Conservation (phyloP, 2,329 filamentous ascomycete species). For the Fusarium chlamydosporum region DNA sequence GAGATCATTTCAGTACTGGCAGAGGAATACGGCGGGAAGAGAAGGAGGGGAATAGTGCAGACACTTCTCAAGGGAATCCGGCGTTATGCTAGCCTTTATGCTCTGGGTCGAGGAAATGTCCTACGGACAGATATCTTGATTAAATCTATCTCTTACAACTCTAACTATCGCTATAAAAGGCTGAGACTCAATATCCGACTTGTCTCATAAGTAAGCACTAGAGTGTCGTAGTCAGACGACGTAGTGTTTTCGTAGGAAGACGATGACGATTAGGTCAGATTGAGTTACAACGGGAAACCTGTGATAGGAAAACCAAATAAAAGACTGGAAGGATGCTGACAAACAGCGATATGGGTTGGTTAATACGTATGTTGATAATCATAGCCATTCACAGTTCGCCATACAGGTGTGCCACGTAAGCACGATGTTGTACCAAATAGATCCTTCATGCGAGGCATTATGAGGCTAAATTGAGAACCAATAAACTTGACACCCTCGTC, state of each 20-base stretch:
- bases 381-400: too few species aligned
- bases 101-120: background rate
- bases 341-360: background rate
- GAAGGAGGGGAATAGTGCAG: background rate
- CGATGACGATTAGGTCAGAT: background rate
- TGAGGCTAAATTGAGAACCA: background rate
- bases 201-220: background rate
- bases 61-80: background rate
- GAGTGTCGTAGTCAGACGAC: background rate
- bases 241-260: background rate
- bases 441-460: background rate
- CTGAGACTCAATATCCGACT: too few species aligned
- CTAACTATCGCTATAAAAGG: background rate
- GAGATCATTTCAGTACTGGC: background rate
- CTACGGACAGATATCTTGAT: background rate
- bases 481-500: too few species aligned
- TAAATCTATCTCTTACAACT: background rate
- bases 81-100: background rate
- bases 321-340: background rate
- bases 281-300: background rate
- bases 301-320: background rate
- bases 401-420: background rate
- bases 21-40: background rate
- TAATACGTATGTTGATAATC: background rate
- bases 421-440: background rate